Evolutionary conservation across 371 early-diverging fungal genomes (phyloP).

Genomic region (Saksenaea oblongispora): DNA sequence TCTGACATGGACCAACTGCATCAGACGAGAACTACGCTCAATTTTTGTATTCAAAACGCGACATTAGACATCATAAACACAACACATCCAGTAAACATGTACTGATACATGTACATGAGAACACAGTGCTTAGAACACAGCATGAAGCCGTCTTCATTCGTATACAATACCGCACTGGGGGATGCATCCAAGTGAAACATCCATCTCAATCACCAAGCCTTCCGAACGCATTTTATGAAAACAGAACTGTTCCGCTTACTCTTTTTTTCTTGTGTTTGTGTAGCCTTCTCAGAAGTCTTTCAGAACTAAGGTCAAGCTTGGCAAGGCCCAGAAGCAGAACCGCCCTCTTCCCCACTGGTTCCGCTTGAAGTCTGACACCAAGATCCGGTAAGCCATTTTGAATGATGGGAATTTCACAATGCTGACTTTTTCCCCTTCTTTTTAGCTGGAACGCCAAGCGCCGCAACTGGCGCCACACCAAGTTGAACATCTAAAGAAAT

Average conservation of each 20-base stretch:
- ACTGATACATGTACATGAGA: too few species aligned
- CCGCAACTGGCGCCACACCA: conserved; percentile 97
- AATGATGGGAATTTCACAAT: neutral
- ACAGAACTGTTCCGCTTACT: neutral
- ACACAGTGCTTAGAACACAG: too few species aligned
- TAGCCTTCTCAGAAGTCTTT: conserved; percentile 94
- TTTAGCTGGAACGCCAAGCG: conserved; percentile 94
- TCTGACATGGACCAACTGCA: too few species aligned
- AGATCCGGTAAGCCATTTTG: conserved; percentile 63
- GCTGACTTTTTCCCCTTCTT: neutral
- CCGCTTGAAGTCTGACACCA: conserved; percentile 91
- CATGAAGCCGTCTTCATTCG: too few species aligned
- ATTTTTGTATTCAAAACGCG: too few species aligned
- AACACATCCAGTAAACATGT: too few species aligned
- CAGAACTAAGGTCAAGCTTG: conserved; percentile 92
- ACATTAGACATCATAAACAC: too few species aligned
- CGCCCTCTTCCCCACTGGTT: conserved; percentile 96
- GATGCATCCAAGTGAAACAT: too few species aligned
- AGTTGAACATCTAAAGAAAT: conserved; percentile 81
- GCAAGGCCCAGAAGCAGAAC: conserved; percentile 97
- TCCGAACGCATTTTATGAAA: neutral
- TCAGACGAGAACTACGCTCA: too few species aligned
- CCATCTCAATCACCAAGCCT: too few species aligned
- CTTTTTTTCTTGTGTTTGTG: conserved; percentile 8
- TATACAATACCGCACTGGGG: too few species aligned